Evolutionary conservation across 2,329 filamentous ascomycete genomes (phyloP), one percentile per base, ranked within the genome.

Genomic region (Mycosphaerella sp.): DNA sequence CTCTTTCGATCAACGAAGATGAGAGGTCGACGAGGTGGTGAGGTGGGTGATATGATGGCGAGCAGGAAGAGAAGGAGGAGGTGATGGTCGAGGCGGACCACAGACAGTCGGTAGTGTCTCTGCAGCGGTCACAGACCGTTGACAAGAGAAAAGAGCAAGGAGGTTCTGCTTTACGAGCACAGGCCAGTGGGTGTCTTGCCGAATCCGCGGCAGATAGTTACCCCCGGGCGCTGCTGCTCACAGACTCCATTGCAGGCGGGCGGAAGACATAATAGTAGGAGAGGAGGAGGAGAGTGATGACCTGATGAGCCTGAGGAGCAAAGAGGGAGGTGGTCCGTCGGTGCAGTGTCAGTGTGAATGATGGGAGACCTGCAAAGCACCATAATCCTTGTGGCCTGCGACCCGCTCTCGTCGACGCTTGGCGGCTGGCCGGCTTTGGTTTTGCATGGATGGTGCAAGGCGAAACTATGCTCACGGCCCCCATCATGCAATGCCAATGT

Each of bases 1-100:
- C 67, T 68, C 68, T 67, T 41, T 62, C 65, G 66, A 59, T 67
- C 67, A 71, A 71, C 70, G 68, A 69, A 68, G 69, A 70, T 65
- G 65, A 67, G 64, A 66, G 63, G 60, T 62, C 62, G 64, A 66
- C 63, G 58, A 53, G 36, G 40, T 52, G 53, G 51, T 35, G 49
- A 54, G 39, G 55, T 53, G 21, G 39, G 30, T 34, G 45, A 35
- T 30, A 36, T 43, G 35, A 37, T 36, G 51, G n/a, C 18, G 44
- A 41, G 51, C 45, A 34, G 27, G 43, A 39, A 40, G 42, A 41
- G 44, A 35, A 41, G 27, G 36, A 14, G 44, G 36, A 14, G 44
- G 36, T 39, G 41, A 27, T 36, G 21, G 49, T 58, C 49, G 53
- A 58, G 53, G 58, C 50, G 54, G 58, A 50, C 54, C 41, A 57